A percentile compares a stretch with the other conserved stretches of the same genome.
Conservation (phyloP, 164 flowering plant species). For the Magnolia officinalis region DNA sequence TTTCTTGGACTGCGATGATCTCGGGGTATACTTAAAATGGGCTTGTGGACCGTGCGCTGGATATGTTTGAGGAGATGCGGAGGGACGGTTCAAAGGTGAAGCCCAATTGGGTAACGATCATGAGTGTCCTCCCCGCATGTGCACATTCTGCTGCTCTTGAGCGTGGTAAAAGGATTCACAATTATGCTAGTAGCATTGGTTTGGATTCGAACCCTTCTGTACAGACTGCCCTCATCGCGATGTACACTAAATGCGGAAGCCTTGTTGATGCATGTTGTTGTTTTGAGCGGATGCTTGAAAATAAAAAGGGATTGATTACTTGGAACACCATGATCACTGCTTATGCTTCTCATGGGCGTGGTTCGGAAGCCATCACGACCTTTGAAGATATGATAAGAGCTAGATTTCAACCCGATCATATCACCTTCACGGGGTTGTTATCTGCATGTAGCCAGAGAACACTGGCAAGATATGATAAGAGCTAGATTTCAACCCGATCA, state of each 20-base stretch:
- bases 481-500: too few relatives aligned
- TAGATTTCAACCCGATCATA: conserved; percentile 40
- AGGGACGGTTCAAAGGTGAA: conserved; percentile 28
- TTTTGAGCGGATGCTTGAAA: conserved; percentile 28
- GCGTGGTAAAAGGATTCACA: conserved; percentile 43
- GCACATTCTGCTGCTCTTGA: conserved; percentile 46
- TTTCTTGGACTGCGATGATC: conserved; percentile 62
- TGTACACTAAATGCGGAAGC: conserved; percentile 59
- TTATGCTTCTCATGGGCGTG: conserved; percentile 57
- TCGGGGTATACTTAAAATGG: conserved; percentile 60
- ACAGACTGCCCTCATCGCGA: conserved; percentile 43
- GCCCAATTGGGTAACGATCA: conserved; percentile 56
- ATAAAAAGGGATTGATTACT: conserved; percentile 29
- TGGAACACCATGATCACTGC: conserved; percentile 61
- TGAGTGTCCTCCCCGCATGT: conserved; percentile 61
- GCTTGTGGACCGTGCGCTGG: conserved; percentile 33
- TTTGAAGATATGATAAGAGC: conserved; percentile 46
- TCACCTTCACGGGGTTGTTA: conserved; percentile 48
- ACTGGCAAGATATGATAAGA: too few relatives aligned
- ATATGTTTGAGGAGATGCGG: conserved; percentile 42
- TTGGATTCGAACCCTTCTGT: conserved; percentile 38
- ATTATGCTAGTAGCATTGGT: conserved; percentile 35
- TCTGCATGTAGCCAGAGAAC: conserved; percentile 57
- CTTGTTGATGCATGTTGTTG: conserved; percentile 32
- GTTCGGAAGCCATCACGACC: conserved; percentile 29